Evolutionary conservation across 2,329 filamentous ascomycete species (phyloP).

Genomic region (Fusarium sp.): DNA sequence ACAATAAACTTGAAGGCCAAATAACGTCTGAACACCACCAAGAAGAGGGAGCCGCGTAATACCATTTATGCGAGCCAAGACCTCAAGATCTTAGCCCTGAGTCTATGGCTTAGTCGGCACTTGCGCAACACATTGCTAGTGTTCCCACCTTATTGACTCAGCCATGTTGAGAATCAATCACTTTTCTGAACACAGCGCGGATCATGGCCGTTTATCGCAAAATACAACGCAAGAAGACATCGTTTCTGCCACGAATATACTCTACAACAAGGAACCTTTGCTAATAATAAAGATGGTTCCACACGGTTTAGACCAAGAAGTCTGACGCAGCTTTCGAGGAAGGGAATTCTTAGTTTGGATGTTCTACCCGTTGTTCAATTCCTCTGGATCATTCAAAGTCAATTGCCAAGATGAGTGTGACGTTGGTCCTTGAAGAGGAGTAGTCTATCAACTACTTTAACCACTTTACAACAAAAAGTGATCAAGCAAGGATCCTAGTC

Average conservation of each 20-base stretch:
- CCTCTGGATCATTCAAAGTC: constrained; percentile 18
- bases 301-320: background rate
- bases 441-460: background rate
- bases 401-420: constrained; percentile 39
- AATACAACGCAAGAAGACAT: constrained; percentile 12
- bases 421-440: constrained; percentile 15
- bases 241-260: background rate
- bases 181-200: constrained; percentile 13
- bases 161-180: constrained; percentile 23
- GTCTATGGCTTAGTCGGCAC: constrained; percentile 30
- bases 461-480: constrained; percentile 3
- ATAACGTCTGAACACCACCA: background rate
- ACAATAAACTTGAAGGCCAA: background rate
- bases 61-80: constrained; percentile 13
- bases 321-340: constrained; percentile 1
- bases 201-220: constrained; percentile 29
- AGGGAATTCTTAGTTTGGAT: constrained; percentile 13
- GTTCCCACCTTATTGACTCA: constrained; percentile 35
- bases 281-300: background rate
- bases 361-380: background rate
- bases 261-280: background rate
- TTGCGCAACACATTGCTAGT: constrained; percentile 35
- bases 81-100: constrained; percentile 7
- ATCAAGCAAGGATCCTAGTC: constrained; percentile 26
- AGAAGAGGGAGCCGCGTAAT: constrained; percentile 16